Conservation (phyloP, 768 basidiomycete genomes). For the Russula compacta region DNA sequence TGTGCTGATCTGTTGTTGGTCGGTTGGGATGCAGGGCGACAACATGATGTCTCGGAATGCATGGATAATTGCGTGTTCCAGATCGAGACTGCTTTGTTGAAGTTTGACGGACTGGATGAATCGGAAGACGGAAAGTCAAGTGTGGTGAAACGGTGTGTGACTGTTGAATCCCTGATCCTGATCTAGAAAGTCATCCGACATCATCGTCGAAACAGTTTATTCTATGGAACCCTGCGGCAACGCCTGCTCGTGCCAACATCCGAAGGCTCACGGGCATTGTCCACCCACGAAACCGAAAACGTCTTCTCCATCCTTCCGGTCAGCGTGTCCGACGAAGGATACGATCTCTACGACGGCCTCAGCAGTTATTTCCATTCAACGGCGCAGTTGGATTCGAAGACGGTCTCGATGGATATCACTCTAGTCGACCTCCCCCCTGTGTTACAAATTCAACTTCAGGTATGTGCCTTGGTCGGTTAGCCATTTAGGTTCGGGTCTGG, state of each 20-base stretch:
- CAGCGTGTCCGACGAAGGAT: constrained; percentile 81
- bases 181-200: too few species aligned
- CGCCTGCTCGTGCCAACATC: constrained; percentile 36
- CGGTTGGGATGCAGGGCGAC: constrained; percentile 50
- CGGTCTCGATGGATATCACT: constrained; percentile 80
- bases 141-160: constrained; percentile 73
- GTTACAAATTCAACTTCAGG: constrained; percentile 93
- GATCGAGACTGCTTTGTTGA: constrained; percentile 84
- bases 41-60: constrained; percentile 97
- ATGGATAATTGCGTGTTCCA: constrained; percentile 99
- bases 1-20: neutral
- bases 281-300: constrained; percentile 81
- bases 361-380: constrained; percentile 85
- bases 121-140: constrained; percentile 54
- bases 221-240: constrained; percentile 83
- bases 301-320: constrained; percentile 90
- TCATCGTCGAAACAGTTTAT: constrained; percentile 38
- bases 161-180: neutral
- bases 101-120: constrained; percentile 48
- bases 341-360: constrained; percentile 90
- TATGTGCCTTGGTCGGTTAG: constrained; percentile 27
- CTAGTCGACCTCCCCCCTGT: constrained; percentile 82
- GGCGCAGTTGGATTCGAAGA: constrained; percentile 80
- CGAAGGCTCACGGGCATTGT: constrained; percentile 35
- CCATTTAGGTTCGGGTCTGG: neutral